Base-by-base conservation (phyloP, 805 yeast genomes). In the Suhomyces xylopsoci region DNA sequence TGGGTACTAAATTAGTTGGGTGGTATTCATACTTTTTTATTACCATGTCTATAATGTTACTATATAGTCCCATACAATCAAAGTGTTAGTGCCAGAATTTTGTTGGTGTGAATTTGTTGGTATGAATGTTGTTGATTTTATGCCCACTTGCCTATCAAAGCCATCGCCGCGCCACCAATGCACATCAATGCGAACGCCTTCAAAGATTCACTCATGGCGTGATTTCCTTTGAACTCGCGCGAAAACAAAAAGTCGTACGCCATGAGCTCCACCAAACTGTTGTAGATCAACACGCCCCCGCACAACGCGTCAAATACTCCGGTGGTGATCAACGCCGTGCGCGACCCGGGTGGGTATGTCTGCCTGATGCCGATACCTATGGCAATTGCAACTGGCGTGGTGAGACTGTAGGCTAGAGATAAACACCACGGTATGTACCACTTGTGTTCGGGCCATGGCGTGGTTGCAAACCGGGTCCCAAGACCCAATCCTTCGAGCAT, bases 241-340 rank as follows among this genome's bases (percentile, higher is more conserved):
- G 86, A 77, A 64, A 77, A 81, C 52, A 85, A 70, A 61, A 86
- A 84, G 59, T 89, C 96, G 59, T 83, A 85, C 2, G 93, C 94
- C 85, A 88, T 80, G 52, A 88, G 71, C 66, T 88, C 96, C 10
- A 88, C 88, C 44, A 88, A 65, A 52, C 92, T 90, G 22, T 91
- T 85, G 68, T 88, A 89, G 26, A 88, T 72, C 60, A 89, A 73
- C 52, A 89, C 84, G 47, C 96, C 96, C 0, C 93, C 79, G 26
- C 93, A 86, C 46, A 89, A 75, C 1, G 93, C 75, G 63, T 89
- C 94, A 58, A 87, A 84, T 3, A 81, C 77, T 47, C 96, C 96
- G 51, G 83, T 85, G 1, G 88, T 77, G 52, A 87, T 81, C 51
- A 85, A 72, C 2, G 88, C 81, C 0, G 69, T 78, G 62, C 82